Conservation (phyloP, 768 basidiomycete genomes). For the Naganishia friedmannii region DNA sequence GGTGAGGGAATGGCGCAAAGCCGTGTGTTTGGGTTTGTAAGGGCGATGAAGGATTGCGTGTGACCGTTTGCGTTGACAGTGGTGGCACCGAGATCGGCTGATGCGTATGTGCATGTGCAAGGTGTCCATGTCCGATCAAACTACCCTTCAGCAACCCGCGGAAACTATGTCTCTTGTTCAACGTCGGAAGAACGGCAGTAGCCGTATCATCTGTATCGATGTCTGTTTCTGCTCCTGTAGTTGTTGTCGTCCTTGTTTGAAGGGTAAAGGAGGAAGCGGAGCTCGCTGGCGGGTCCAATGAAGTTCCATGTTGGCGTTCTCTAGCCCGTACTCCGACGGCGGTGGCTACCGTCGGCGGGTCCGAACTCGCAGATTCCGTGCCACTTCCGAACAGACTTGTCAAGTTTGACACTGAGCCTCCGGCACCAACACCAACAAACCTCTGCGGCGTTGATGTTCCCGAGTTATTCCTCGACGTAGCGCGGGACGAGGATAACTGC, state of each 20-base stretch:
- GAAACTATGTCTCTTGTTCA: background rate
- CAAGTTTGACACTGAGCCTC: constrained; percentile 1
- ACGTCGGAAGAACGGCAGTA: background rate
- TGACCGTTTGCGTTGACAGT: background rate
- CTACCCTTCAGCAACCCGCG: background rate
- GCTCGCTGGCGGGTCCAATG: background rate
- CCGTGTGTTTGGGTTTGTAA: background rate
- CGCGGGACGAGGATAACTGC: background rate
- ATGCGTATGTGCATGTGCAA: background rate
- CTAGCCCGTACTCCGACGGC: background rate
- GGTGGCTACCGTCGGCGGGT: background rate
- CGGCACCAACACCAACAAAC: background rate
- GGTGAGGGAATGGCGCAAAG: background rate
- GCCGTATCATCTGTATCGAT: constrained; percentile 3
- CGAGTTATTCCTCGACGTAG: background rate
- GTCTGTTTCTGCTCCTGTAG: background rate
- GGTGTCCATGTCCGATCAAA: constrained; percentile 3
- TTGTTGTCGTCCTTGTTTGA: background rate
- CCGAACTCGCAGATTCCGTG: background rate
- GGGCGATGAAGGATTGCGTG: background rate
- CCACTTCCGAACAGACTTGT: background rate
- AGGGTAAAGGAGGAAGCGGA: too few relatives aligned
- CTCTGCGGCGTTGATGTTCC: constrained; percentile 15
- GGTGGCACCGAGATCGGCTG: background rate
- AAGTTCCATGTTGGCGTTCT: background rate